phyloP scores from a whole-genome alignment of 768 basidiomycete species.

The Boletus huronensis region DNA sequence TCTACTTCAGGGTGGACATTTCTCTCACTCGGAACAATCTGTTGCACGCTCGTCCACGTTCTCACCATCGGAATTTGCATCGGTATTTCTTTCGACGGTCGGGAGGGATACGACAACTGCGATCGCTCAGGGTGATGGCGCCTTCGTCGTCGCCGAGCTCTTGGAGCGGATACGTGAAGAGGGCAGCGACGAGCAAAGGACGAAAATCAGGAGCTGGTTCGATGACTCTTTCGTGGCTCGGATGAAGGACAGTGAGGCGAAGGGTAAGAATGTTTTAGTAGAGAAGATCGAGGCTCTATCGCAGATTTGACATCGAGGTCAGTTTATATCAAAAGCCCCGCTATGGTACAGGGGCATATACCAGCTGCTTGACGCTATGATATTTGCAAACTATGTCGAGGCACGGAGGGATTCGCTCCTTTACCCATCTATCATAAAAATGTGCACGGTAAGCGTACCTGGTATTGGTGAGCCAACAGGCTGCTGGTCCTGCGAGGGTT shows the following conservation, averaged over 20 bases:
- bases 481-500: neutral
- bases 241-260: conserved; percentile 54
- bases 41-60: conserved; percentile 54
- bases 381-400: neutral
- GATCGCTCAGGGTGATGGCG: conserved; percentile 61
- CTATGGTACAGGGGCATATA: neutral
- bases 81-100: conserved; percentile 50
- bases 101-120: conserved; percentile 48
- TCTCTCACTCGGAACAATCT: conserved; percentile 54
- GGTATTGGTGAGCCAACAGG: no score
- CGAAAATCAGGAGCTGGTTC: conserved; percentile 59
- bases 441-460: no score
- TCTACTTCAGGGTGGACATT: conserved; percentile 89
- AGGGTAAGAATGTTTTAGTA: conserved; percentile 69
- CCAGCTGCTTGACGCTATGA: neutral
- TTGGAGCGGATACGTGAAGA: conserved; percentile 53
- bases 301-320: conserved; percentile 7
- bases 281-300: conserved; percentile 46
- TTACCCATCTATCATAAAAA: neutral
- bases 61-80: conserved; percentile 58
- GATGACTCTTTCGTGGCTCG: conserved; percentile 40
- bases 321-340: conserved; percentile 8
- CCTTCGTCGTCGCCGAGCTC: conserved; percentile 74
- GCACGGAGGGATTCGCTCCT: neutral
- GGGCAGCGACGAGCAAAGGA: conserved; percentile 39